Evolutionary conservation across 2,329 filamentous ascomycete genomes (phyloP), one percentile per base, ranked within the genome.

Genomic region (Hypoxylon rubiginosum): DNA sequence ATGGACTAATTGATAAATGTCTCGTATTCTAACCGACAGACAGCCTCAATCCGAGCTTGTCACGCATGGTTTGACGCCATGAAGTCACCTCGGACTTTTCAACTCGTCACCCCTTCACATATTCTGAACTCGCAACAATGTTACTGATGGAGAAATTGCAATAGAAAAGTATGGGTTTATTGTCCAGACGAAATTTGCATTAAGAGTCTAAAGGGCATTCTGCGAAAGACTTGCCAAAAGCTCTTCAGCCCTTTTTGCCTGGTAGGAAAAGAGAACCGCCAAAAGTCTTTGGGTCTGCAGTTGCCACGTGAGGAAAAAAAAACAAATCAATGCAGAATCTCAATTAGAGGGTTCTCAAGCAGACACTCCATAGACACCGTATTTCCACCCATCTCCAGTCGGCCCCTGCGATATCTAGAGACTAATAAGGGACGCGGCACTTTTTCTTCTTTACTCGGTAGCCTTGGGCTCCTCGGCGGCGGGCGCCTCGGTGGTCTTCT

Each of bases 391-490:
- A 75, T 78, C 78, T 73, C 78, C 78, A 79, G 79, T 79, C 79
- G 79, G 77, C 78, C 79, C 75, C 77, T 80, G 78, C 79, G 75
- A 79, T 75, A 78, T 77, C 73, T 75, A 75, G 74, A 80, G 75
- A 79, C 76, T 78, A 78, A 72, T 78, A 78, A 75, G 74, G 75
- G 75, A 77, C 66, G 63, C 58, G 65, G 64, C 67, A 62, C 54
- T 66, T 81, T 84, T 87, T 88, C 84, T 45, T 53, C 64, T 81
- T 85, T 88, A 89, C 83, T 89, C 87, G 74, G 85, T 81, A 76
- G 84, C 83, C 89, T 93, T 94, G 75, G 87, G 81, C 86, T 93
- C 92, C 80, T 90, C 87, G 60, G 83, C 77, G 64, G 86, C n/a
- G n/a, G n/a, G 82, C 66, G 83, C 82, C 69, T 83, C 83, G 65